A percentile compares a stretch with the other conserved stretches of the same genome.
Conservation (phyloP, 345 rosid species). For the Hirschfeldia incana region DNA sequence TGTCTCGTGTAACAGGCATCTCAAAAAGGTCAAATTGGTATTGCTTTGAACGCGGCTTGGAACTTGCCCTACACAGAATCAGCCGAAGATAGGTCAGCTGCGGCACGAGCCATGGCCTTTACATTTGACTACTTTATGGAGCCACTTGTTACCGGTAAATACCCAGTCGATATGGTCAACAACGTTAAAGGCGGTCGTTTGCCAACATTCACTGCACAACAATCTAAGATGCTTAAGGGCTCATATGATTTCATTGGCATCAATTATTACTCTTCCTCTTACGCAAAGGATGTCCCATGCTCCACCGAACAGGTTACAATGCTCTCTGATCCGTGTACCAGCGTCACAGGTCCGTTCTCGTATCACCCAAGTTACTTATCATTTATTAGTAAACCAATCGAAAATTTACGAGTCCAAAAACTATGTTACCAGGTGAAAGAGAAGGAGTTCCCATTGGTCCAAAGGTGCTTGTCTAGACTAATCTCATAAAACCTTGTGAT, state of each 20-base stretch:
- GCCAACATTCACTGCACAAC: neutral
- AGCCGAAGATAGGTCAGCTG: neutral
- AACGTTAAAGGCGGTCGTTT: neutral
- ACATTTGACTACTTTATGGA: neutral
- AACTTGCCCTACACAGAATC: neutral
- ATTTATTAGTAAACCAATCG: neutral
- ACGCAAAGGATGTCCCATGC: neutral
- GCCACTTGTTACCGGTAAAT: neutral
- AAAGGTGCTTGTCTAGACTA: neutral
- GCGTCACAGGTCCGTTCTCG: neutral
- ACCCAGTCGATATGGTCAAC: neutral
- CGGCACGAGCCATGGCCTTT: neutral
- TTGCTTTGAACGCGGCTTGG: neutral
- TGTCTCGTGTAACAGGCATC: neutral
- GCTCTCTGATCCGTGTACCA: neutral
- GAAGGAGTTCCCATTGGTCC: neutral
- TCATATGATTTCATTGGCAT: neutral
- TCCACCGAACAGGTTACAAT: neutral
- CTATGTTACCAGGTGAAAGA: neutral
- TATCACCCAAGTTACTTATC: neutral
- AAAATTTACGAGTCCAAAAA: neutral
- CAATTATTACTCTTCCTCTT: neutral
- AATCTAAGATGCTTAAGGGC: neutral
- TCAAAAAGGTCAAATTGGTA: neutral
- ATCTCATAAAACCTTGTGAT: neutral